A percentile compares a stretch with the other conserved stretches of the same genome.
Evolutionary conservation across 176 grass and related monocot species (phyloP).

Genomic region (Musa beccarii): DNA sequence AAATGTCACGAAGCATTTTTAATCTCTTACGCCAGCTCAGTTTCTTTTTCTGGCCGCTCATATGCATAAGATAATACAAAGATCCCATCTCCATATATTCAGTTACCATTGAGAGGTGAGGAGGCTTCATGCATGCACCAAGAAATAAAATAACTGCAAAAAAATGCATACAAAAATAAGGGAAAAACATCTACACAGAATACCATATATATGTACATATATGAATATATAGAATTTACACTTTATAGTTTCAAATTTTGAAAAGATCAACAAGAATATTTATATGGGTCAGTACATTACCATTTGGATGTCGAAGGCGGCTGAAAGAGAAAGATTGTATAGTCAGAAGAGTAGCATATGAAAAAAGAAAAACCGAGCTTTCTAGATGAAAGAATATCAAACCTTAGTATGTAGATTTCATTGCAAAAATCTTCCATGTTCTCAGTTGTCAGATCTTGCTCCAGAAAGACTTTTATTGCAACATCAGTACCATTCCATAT

Average conservation of each 20-base stretch:
- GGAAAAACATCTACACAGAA: background rate
- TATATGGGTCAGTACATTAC: conserved; percentile 41
- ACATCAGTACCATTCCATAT: conserved; percentile 99
- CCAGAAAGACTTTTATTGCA: conserved; percentile 97
- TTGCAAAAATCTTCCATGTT: conserved; percentile 99
- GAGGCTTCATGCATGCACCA: conserved; percentile 97
- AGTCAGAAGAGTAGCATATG: conserved; percentile 24
- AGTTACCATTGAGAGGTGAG: conserved; percentile 95
- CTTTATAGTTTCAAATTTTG: background rate
- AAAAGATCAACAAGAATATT: conserved; percentile 21
- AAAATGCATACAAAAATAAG: conserved; percentile 20
- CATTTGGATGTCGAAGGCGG: conserved; percentile 95
- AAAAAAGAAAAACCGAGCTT: background rate
- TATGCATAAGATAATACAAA: conserved; percentile 95
- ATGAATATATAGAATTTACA: background rate
- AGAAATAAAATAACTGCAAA: conserved; percentile 97
- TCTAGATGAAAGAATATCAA: background rate
- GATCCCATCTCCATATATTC: conserved; percentile 99
- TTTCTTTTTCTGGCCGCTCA: conserved; percentile 97
- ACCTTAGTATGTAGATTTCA: conserved; percentile 98
- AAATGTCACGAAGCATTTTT: conserved; percentile 97
- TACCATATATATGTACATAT: conserved; percentile 4
- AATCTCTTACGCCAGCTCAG: conserved; percentile 98
- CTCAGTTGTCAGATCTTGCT: conserved; percentile 96
- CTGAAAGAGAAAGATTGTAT: conserved; percentile 51